Conservation (phyloP, 257 asterid genomes). For the Jacaranda copaia region DNA sequence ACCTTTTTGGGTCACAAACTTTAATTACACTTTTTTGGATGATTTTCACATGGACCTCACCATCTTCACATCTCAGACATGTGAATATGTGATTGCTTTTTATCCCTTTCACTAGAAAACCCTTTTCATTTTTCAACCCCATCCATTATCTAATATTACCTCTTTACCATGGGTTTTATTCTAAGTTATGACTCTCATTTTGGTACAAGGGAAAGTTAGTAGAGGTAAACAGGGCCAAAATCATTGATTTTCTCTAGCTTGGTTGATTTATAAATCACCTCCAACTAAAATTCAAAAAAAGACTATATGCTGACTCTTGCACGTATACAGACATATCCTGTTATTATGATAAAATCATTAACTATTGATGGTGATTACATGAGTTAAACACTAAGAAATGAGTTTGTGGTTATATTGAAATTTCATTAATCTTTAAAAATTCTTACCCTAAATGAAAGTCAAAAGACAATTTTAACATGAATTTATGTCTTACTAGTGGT, state of each 20-base stretch:
- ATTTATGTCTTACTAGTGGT: not conserved
- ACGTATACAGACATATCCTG: too few relatives aligned
- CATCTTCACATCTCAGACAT: conserved; percentile 36
- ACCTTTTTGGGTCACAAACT: conserved; percentile 34
- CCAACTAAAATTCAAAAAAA: not conserved
- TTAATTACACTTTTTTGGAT: conserved; percentile 39
- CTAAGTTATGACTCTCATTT: not conserved
- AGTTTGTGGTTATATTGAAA: too few relatives aligned
- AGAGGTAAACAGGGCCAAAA: not conserved
- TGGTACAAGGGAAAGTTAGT: not conserved
- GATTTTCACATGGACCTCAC: conserved; percentile 50
- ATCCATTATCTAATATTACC: not conserved
- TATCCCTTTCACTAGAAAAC: conserved; percentile 16
- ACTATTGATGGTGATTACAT: too few relatives aligned
- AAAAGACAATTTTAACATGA: not conserved
- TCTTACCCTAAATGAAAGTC: too few relatives aligned
- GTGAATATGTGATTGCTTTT: conserved; percentile 41
- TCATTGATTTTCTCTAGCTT: not conserved
- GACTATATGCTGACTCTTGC: too few relatives aligned
- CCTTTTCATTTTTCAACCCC: conserved; percentile 18
- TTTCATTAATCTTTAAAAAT: too few relatives aligned
- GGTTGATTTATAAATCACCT: not conserved
- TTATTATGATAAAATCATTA: too few relatives aligned
- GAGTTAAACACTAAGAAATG: too few relatives aligned
- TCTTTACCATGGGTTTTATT: not conserved